Evolutionary conservation across 352 stramenopile genomes (phyloP).

Genomic region (Blastocystis sp.): DNA sequence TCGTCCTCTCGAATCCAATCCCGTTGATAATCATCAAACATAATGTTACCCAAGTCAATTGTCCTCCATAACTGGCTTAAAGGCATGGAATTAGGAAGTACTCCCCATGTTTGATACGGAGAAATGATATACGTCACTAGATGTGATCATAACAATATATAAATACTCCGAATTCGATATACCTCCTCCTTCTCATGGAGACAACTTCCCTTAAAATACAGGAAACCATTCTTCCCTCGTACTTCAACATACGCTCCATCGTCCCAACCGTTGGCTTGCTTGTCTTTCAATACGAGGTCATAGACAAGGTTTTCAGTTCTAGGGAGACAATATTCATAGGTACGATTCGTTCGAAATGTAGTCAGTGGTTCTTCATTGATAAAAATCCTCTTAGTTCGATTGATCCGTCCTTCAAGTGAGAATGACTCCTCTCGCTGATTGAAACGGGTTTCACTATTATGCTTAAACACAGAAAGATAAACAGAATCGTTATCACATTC

Average conservation of each 20-base stretch:
- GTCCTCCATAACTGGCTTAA: neutral
- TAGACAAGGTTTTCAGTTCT: conserved; percentile 26
- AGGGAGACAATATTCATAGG: conserved; percentile 26
- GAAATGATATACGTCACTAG: conserved; percentile 60
- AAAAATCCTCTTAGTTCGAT: neutral
- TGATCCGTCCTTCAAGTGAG: neutral
- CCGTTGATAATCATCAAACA: neutral
- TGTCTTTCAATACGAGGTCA: conserved; percentile 11
- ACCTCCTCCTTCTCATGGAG: neutral
- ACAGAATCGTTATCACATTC: neutral
- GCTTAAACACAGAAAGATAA: conserved; percentile 39
- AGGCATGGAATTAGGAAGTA: neutral
- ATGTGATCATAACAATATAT: neutral
- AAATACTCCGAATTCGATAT: conserved; percentile 23
- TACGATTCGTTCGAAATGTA: conserved; percentile 13
- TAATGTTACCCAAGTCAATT: neutral
- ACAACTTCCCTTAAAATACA: conserved; percentile 41
- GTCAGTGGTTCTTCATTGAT: neutral
- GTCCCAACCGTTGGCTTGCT: conserved; percentile 22
- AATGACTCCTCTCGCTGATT: conserved; percentile 29
- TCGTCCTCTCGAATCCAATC: conserved; percentile 50
- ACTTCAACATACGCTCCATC: conserved; percentile 42
- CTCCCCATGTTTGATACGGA: conserved; percentile 32
- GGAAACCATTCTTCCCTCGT: neutral
- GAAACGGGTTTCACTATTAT: conserved; percentile 25